A percentile compares a stretch with the other conserved stretches of the same genome.
Evolutionary conservation across 768 basidiomycete genomes (phyloP).

Genomic region (Pilatotrama ljubarskyi): DNA sequence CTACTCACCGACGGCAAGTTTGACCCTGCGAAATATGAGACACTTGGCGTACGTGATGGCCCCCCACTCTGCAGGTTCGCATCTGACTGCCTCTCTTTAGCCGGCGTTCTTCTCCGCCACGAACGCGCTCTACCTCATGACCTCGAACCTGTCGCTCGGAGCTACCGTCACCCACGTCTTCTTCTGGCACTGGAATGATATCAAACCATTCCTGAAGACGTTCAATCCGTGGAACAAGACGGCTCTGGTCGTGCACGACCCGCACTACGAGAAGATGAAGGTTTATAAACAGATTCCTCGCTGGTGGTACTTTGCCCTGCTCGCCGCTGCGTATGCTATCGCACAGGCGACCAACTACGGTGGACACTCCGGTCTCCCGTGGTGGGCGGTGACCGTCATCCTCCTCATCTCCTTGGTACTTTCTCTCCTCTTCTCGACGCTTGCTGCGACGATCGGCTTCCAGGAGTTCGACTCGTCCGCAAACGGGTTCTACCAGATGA

Average conservation of each 20-base stretch:
- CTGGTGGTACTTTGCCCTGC: constrained; percentile 52
- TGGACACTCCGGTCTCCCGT: constrained; percentile 54
- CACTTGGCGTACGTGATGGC: constrained; percentile 25
- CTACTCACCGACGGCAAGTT: constrained; percentile 47
- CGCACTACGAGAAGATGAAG: constrained; percentile 61
- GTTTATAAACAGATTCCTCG: constrained; percentile 45
- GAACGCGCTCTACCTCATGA: constrained; percentile 37
- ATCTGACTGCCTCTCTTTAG: not conserved
- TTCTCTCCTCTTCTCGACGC: constrained; percentile 59
- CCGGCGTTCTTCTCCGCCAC: constrained; percentile 40
- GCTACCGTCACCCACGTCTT: constrained; percentile 36
- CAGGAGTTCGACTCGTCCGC: constrained; percentile 29
- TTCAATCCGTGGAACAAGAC: constrained; percentile 38
- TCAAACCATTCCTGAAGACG: constrained; percentile 36
- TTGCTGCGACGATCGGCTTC: constrained; percentile 36
- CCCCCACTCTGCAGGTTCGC: not conserved
- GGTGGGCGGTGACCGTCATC: constrained; percentile 51
- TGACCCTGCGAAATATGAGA: constrained; percentile 28
- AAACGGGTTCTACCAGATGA: constrained; percentile 33
- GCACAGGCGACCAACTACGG: constrained; percentile 51
- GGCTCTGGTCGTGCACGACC: constrained; percentile 34
- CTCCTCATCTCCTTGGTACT: constrained; percentile 53
- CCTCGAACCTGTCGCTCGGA: constrained; percentile 37
- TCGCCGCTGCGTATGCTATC: constrained; percentile 46
- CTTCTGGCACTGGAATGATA: constrained; percentile 39